Evolutionary conservation across 768 basidiomycete species (phyloP).

Genomic region (Rhizopogon vesiculosus): DNA sequence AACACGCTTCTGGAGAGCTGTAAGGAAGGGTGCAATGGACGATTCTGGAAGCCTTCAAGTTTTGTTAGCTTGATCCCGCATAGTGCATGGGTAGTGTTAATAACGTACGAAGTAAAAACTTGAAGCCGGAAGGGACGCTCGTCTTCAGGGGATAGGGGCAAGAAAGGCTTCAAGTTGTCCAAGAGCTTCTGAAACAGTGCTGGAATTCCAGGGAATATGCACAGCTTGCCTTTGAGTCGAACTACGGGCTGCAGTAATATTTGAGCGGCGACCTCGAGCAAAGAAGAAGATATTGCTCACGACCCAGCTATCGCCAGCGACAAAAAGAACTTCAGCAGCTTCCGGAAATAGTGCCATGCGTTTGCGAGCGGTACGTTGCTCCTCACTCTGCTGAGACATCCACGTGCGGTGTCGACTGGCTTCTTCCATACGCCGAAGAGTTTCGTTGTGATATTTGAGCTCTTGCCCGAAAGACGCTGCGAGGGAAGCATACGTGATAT

Average conservation of each 20-base stretch:
- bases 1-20: constrained; percentile 68
- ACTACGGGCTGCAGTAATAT: constrained; percentile 65
- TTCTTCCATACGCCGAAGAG: constrained; percentile 65
- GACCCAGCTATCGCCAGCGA: constrained; percentile 81
- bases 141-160: constrained; percentile 72
- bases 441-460: constrained; percentile 74
- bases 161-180: constrained; percentile 63
- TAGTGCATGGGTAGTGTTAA: background rate
- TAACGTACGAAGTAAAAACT: constrained; percentile 71
- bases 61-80: background rate
- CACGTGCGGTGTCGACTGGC: constrained; percentile 54
- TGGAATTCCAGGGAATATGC: constrained; percentile 91
- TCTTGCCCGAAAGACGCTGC: constrained; percentile 76
- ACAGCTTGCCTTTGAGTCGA: constrained; percentile 81
- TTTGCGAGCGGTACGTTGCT: constrained; percentile 71
- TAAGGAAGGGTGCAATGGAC: constrained; percentile 82
- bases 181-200: constrained; percentile 79
- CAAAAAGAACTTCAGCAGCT: constrained; percentile 73
- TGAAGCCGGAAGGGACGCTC: constrained; percentile 77
- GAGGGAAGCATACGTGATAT: constrained; percentile 88
- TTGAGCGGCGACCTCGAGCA: background rate
- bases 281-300: constrained; percentile 36
- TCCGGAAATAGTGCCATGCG: constrained; percentile 92
- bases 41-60: constrained; percentile 65
- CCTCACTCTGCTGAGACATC: constrained; percentile 57